These are phyloP conservation scores for Clarireedia sp. DNA, from an alignment of 2,329 filamentous ascomycete species.

Conservation along the genomic window DNA sequence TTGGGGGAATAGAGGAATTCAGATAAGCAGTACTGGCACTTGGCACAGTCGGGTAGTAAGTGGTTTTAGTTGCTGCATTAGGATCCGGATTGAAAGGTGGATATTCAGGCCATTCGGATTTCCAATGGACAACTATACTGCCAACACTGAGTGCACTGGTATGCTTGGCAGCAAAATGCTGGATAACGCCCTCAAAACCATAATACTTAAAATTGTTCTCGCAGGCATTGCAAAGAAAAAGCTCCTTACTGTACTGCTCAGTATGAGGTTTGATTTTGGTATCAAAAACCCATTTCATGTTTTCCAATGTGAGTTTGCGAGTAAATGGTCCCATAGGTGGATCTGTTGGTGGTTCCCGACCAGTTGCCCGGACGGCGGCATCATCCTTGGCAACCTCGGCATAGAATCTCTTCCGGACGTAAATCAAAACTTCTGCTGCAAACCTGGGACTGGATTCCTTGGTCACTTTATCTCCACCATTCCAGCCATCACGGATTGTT, in stretches of 20 bases:
- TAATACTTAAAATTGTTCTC: constrained; percentile 58
- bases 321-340: constrained; percentile 46
- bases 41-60: constrained; percentile 29
- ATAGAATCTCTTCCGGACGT: constrained; percentile 61
- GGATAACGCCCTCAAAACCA: constrained; percentile 69
- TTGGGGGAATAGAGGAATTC: constrained; percentile 27
- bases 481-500: constrained; percentile 58
- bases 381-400: constrained; percentile 48
- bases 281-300: constrained; percentile 82
- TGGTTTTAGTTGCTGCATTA: constrained; percentile 30
- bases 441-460: constrained; percentile 59
- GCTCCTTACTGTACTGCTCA: constrained; percentile 57
- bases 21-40: constrained; percentile 28
- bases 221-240: constrained; percentile 70
- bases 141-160: constrained; percentile 61
- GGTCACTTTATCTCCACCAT: constrained; percentile 52
- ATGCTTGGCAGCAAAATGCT: constrained; percentile 80
- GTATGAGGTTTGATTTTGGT: constrained; percentile 65
- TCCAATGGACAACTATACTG: constrained; percentile 70
- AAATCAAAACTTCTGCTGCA: constrained; percentile 62
- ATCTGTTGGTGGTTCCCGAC: constrained; percentile 39
- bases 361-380: constrained; percentile 38
- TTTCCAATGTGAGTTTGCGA: constrained; percentile 64
- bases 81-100: constrained; percentile 64
- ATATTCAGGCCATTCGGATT: constrained; percentile 68